Percentiles rank a stretch among this genome's conserved stretches.
Evolutionary conservation across 768 basidiomycete genomes (phyloP).

Genomic region (Boletus subcaerulescens): DNA sequence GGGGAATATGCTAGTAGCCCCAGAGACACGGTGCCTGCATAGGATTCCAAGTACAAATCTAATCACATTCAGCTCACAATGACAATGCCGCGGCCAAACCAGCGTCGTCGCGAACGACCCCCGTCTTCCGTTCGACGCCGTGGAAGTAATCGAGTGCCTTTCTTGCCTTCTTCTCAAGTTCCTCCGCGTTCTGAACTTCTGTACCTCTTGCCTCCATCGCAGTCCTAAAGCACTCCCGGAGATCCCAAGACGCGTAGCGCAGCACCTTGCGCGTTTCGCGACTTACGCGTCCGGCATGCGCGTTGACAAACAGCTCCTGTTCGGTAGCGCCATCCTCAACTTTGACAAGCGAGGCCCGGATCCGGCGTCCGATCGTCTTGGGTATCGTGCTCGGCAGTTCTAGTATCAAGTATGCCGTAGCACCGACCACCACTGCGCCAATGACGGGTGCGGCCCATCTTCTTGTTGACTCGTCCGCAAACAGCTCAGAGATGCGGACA

Average conservation of each 20-base stretch:
- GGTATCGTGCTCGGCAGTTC: constrained; percentile 90
- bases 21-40: not conserved
- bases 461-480: constrained; percentile 76
- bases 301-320: constrained; percentile 60
- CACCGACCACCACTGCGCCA: constrained; percentile 70
- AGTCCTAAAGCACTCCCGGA: constrained; percentile 73
- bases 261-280: constrained; percentile 93
- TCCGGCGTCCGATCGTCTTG: constrained; percentile 81
- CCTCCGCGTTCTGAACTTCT: constrained; percentile 78
- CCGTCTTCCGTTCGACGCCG: constrained; percentile 46
- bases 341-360: constrained; percentile 59
- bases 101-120: constrained; percentile 32
- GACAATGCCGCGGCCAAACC: constrained; percentile 16
- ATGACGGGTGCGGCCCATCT: constrained; percentile 87
- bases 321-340: constrained; percentile 44
- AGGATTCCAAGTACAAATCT: not conserved
- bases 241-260: constrained; percentile 85
- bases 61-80: constrained; percentile 3
- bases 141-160: constrained; percentile 74
- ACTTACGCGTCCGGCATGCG: constrained; percentile 66
- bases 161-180: constrained; percentile 63
- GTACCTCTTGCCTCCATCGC: constrained; percentile 77
- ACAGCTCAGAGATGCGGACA: constrained; percentile 70
- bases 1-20: not conserved
- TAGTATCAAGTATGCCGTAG: constrained; percentile 76